Evolutionary conservation across 192 early-diverging fungal species (phyloP).

Genomic region (Rhizophagus sp.): DNA sequence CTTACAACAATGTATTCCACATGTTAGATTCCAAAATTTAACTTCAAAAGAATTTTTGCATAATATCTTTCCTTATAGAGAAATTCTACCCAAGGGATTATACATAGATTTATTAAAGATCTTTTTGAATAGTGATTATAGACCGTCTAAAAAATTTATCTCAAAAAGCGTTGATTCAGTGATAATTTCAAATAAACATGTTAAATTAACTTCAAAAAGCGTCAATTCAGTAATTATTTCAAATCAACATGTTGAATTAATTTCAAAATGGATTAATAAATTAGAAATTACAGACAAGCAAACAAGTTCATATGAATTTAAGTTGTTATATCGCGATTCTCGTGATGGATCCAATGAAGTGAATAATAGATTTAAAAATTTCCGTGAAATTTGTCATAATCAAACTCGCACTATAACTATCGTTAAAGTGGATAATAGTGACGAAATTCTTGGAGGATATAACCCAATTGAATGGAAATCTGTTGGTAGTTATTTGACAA

Average conservation of each 20-base stretch:
- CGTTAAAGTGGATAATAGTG: not conserved
- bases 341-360: too few species aligned
- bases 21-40: too few species aligned
- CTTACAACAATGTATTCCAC: too few species aligned
- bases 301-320: constrained; percentile 3
- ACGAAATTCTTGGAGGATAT: constrained; percentile 21
- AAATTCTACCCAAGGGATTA: too few species aligned
- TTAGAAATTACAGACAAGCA: not conserved
- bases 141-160: too few species aligned
- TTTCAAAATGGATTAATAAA: constrained; percentile 5
- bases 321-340: not conserved
- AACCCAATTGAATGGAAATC: constrained; percentile 11
- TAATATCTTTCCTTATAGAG: too few species aligned
- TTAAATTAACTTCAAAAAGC: not conserved
- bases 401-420: not conserved
- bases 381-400: not conserved
- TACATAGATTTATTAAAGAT: too few species aligned
- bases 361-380: not conserved
- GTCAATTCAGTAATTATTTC: not conserved
- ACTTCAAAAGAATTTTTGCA: too few species aligned
- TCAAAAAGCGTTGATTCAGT: not conserved
- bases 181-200: not conserved
- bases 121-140: too few species aligned
- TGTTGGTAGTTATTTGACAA: not conserved
- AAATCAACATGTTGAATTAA: not conserved